Evolutionary conservation across 1,284 basidiomycete species (phyloP).

Genomic region (Singerocomus rubriflavus): DNA sequence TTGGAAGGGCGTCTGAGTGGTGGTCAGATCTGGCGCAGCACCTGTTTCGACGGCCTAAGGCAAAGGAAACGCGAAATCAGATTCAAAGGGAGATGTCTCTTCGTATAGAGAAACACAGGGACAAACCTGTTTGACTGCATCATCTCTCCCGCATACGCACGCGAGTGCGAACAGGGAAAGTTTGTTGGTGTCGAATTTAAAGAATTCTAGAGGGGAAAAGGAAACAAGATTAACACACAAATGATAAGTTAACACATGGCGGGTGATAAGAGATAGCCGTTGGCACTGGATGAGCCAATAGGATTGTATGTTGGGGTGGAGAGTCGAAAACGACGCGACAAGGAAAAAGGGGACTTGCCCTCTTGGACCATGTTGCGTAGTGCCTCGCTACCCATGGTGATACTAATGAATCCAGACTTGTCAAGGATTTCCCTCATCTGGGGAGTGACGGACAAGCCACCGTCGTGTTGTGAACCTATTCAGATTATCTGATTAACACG

Average conservation of each 20-base stretch:
- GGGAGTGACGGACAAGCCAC: constrained; percentile 37
- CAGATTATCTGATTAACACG: constrained; percentile 4
- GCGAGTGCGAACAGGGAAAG: constrained; percentile 39
- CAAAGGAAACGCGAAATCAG: background rate
- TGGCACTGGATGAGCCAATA: background rate
- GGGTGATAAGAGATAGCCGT: background rate
- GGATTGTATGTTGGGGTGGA: background rate
- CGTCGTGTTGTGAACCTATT: constrained; percentile 14
- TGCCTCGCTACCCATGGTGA: constrained; percentile 33
- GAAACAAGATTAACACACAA: background rate
- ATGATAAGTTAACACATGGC: background rate
- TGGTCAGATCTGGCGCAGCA: constrained; percentile 40
- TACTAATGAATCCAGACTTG: constrained; percentile 36
- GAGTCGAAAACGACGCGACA: background rate
- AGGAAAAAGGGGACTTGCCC: constrained; percentile 26
- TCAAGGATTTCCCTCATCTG: constrained; percentile 40
- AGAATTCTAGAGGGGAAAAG: constrained; percentile 17
- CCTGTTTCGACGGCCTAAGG: constrained; percentile 39
- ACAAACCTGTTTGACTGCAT: constrained; percentile 32
- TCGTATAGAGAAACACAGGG: background rate
- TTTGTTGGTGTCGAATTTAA: constrained; percentile 23
- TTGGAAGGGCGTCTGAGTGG: constrained; percentile 45
- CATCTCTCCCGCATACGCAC: constrained; percentile 38
- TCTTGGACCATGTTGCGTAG: constrained; percentile 39
- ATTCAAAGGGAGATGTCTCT: background rate